phyloP scores from a whole-genome alignment of 306 rosid species.

The Quercus mongolica region DNA sequence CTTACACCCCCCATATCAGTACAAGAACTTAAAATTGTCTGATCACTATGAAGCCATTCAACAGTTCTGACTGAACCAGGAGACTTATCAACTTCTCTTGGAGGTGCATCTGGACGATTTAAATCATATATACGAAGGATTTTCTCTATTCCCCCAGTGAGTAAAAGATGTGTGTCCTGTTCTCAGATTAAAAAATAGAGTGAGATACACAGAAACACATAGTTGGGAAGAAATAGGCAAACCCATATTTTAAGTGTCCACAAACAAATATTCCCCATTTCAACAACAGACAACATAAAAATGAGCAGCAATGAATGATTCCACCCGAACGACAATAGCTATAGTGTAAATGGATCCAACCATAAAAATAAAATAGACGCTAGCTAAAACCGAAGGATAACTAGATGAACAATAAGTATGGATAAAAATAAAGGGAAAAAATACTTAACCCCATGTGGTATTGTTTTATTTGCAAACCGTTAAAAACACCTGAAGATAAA shows the following conservation, averaged over 20 bases:
- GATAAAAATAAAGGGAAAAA: no score
- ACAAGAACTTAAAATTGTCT: slow-evolving; percentile 94
- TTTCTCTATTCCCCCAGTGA: slow-evolving; percentile 94
- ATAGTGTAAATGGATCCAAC: neutral
- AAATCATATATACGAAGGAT: slow-evolving; percentile 85
- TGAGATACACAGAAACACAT: neutral
- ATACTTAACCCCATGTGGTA: no score
- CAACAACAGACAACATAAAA: neutral
- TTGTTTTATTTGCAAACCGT: no score
- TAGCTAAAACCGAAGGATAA: no score
- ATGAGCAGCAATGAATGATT: neutral
- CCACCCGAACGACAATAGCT: neutral
- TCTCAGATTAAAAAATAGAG: slow-evolving; percentile 21
- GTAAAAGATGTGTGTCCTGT: slow-evolving; percentile 84
- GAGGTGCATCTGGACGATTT: slow-evolving; percentile 92
- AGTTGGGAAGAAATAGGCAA: neutral
- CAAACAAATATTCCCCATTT: neutral
- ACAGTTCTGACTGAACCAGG: slow-evolving; percentile 96
- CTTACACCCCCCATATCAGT: slow-evolving; percentile 96
- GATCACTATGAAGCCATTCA: slow-evolving; percentile 97
- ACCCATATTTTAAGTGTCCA: neutral
- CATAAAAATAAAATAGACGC: no score
- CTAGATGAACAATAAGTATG: no score
- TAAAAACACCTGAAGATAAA: no score
- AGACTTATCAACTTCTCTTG: slow-evolving; percentile 91